phyloP scores from a whole-genome alignment of 179 eudicot genomes.

The Camellia oleifera region DNA sequence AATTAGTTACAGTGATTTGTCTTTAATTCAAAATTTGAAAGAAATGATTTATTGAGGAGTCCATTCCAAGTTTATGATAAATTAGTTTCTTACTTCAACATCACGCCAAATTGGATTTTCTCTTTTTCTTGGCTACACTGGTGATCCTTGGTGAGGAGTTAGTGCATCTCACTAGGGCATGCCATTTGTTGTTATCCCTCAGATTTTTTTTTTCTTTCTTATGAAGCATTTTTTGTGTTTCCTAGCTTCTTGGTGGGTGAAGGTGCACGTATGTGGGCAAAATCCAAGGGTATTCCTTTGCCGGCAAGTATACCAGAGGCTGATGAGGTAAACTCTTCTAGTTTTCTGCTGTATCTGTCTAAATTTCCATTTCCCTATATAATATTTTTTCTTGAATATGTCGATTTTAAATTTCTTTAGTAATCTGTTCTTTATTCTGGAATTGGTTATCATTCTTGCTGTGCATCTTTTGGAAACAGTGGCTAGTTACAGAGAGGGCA shows the following conservation, averaged over 20 bases:
- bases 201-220: not conserved
- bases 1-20: too few species aligned
- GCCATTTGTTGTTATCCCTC: not conserved
- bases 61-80: too few species aligned
- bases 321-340: slow-evolving; percentile 47
- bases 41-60: too few species aligned
- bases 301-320: slow-evolving; percentile 46
- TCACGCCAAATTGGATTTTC: too few species aligned
- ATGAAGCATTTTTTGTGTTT: not conserved
- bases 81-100: too few species aligned
- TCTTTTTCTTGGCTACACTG: not conserved
- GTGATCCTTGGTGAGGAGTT: slow-evolving; percentile 8
- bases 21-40: too few species aligned
- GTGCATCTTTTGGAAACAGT: slow-evolving; percentile 39
- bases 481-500: slow-evolving; percentile 82
- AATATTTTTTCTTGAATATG: not conserved
- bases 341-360: slow-evolving; percentile 1
- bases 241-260: slow-evolving; percentile 91
- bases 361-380: not conserved
- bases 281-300: slow-evolving; percentile 53
- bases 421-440: not conserved
- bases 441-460: not conserved
- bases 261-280: slow-evolving; percentile 88
- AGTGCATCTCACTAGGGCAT: not conserved
- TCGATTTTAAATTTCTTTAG: not conserved